These are phyloP conservation scores for Cyclotella baltica DNA, from an alignment of 108 stramenopile species.

Conservation along the genomic window DNA sequence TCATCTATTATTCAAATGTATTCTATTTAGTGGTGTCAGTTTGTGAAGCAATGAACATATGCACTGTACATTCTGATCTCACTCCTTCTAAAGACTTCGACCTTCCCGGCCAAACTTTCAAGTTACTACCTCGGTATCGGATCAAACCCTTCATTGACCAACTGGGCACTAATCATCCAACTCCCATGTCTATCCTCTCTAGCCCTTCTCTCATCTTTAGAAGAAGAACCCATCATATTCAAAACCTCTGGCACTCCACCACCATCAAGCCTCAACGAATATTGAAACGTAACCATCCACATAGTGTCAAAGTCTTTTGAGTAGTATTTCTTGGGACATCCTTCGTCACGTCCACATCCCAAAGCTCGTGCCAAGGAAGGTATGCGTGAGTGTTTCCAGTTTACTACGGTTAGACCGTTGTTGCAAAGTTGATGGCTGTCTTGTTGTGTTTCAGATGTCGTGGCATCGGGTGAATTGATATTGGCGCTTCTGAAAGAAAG, in stretches of 20 bases:
- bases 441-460: background rate
- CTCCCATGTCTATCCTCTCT: background rate
- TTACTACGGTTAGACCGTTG: slow-evolving; percentile 44
- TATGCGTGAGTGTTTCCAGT: slow-evolving; percentile 55
- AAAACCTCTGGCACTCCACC: background rate
- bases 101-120: too few species aligned
- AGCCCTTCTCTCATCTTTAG: background rate
- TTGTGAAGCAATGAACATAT: too few species aligned
- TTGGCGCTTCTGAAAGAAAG: background rate
- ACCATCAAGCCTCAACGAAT: slow-evolving; percentile 20
- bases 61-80: too few species aligned
- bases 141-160: slow-evolving; percentile 50
- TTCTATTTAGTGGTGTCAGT: too few species aligned
- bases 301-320: slow-evolving; percentile 49
- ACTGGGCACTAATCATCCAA: slow-evolving; percentile 44
- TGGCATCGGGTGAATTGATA: background rate
- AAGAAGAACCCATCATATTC: background rate
- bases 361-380: slow-evolving; percentile 39
- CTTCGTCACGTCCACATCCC: slow-evolving; percentile 41
- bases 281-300: slow-evolving; percentile 55
- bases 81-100: too few species aligned
- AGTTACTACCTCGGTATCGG: background rate
- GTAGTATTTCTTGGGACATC: slow-evolving; percentile 47
- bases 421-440: slow-evolving; percentile 17
- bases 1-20: too few species aligned